Conservation (phyloP, 2,329 filamentous ascomycete genomes). For the Westerdykella sp. region DNA sequence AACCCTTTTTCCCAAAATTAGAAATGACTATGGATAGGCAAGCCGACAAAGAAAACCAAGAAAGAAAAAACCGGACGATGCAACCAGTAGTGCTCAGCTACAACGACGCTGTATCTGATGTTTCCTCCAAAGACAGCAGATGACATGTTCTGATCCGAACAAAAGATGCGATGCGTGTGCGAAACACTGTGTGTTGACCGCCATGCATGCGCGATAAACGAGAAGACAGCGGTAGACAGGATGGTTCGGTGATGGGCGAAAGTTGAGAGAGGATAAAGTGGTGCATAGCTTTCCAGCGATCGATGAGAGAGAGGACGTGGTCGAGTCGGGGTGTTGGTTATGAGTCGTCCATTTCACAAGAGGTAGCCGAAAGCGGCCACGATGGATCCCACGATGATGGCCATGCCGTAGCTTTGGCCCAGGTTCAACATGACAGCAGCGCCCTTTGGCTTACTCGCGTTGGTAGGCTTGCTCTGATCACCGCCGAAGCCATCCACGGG, state of each 20-base stretch:
- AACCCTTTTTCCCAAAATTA: too few species aligned
- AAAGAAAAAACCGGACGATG: too few species aligned
- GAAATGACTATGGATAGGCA: too few species aligned
- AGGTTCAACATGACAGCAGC: constrained; percentile 44
- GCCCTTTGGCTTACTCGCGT: constrained; percentile 15
- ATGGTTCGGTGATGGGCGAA: not conserved
- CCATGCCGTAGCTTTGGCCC: constrained; percentile 52
- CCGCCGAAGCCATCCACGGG: constrained; percentile 30
- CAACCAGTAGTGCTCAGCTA: too few species aligned
- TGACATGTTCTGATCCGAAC: constrained; percentile 1
- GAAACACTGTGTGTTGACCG: constrained; percentile 5
- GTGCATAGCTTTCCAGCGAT: not conserved
- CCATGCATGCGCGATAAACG: constrained; percentile 10
- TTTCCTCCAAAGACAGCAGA: too few species aligned
- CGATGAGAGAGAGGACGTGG: not conserved
- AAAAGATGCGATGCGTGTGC: constrained; percentile 7
- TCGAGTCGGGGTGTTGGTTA: not conserved
- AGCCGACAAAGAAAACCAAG: too few species aligned
- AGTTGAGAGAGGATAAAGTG: not conserved
- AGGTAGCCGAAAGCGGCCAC: constrained; percentile 52
- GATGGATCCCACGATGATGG: constrained; percentile 49
- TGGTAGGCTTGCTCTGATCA: constrained; percentile 13
- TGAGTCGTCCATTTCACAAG: constrained; percentile 20
- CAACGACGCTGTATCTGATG: too few species aligned
- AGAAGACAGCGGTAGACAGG: not conserved